Percentiles rank a stretch among this genome's conserved stretches.
These are phyloP conservation scores for Microdochium paspali DNA, from an alignment of 2,329 filamentous ascomycete species.

Conservation along the genomic window DNA sequence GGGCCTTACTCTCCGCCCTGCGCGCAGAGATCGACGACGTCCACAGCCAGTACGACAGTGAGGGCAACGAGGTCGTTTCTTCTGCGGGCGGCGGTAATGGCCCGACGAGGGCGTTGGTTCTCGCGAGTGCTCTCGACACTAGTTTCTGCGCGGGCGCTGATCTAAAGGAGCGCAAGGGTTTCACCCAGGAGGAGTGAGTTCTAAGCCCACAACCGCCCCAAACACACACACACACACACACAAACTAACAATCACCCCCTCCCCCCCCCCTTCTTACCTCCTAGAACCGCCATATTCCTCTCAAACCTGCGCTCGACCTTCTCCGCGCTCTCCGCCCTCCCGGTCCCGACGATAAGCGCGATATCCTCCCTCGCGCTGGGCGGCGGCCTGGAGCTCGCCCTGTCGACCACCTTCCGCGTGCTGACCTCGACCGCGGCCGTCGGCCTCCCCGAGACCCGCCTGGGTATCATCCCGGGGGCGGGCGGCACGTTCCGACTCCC, in stretches of 20 bases:
- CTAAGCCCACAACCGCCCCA: background rate
- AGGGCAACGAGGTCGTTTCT: slow-evolving; percentile 41
- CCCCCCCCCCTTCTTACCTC: slow-evolving; percentile 1
- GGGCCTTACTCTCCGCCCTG: slow-evolving; percentile 63
- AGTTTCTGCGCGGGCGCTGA: slow-evolving; percentile 94
- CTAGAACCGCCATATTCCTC: slow-evolving; percentile 73
- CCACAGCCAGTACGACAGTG: slow-evolving; percentile 47
- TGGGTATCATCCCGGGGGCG: slow-evolving; percentile 91
- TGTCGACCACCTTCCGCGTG: slow-evolving; percentile 83
- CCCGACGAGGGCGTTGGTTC: slow-evolving; percentile 68
- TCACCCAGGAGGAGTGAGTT: slow-evolving; percentile 68
- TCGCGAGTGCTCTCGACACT: slow-evolving; percentile 76
- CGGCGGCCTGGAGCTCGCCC: slow-evolving; percentile 85
- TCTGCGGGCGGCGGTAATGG: slow-evolving; percentile 32
- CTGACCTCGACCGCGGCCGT: slow-evolving; percentile 71
- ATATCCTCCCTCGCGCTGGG: slow-evolving; percentile 81
- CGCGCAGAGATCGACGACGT: slow-evolving; percentile 64
- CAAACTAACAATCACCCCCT: background rate
- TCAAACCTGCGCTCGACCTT: slow-evolving; percentile 68
- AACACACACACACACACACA: background rate
- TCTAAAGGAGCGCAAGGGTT: slow-evolving; percentile 74
- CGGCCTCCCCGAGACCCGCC: slow-evolving; percentile 80
- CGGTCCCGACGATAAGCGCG: slow-evolving; percentile 83
- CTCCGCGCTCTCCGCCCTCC: slow-evolving; percentile 60
- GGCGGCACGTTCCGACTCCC: slow-evolving; percentile 88